These are phyloP conservation scores for Fusarium devonianum DNA, from an alignment of 2,329 filamentous ascomycete genomes.

Conservation along the genomic window DNA sequence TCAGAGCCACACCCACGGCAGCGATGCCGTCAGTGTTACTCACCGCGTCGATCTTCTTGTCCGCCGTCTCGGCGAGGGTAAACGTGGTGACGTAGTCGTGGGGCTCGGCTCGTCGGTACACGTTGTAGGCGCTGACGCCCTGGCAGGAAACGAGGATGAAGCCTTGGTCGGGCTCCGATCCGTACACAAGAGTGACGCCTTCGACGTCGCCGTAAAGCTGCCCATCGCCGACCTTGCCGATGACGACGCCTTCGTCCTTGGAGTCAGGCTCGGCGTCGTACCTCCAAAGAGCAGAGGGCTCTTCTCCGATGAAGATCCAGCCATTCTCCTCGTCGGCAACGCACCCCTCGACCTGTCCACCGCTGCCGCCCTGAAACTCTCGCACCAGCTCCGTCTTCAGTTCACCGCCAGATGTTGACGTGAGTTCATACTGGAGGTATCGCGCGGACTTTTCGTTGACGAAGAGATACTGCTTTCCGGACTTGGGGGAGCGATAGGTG, in stretches of 20 bases:
- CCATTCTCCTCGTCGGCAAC: constrained; percentile 60
- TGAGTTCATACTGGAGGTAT: constrained; percentile 62
- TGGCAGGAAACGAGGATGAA: constrained; percentile 62
- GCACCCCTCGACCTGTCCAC: constrained; percentile 62
- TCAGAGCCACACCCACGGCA: constrained; percentile 54
- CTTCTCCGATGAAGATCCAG: constrained; percentile 60
- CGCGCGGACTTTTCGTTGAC: constrained; percentile 61
- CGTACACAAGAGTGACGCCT: constrained; percentile 59
- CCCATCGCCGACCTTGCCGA: constrained; percentile 56
- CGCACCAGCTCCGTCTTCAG: constrained; percentile 57
- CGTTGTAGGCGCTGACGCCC: constrained; percentile 60
- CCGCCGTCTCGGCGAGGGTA: constrained; percentile 52
- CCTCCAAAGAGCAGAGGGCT: constrained; percentile 59
- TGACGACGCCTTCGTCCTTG: constrained; percentile 43
- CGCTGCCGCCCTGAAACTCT: constrained; percentile 58
- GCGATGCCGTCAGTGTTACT: constrained; percentile 62
- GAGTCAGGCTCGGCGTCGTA: constrained; percentile 59
- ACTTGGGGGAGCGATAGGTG: constrained; percentile 56
- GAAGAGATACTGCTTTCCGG: constrained; percentile 60
- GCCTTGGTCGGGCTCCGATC: constrained; percentile 51
- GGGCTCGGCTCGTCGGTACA: constrained; percentile 57
- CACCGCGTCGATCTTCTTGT: constrained; percentile 56
- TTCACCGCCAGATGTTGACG: constrained; percentile 48
- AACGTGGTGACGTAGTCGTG: constrained; percentile 60
- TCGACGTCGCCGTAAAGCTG: constrained; percentile 61